phyloP scores from a whole-genome alignment of 306 rosid genomes.

The Parietaria judaica region DNA sequence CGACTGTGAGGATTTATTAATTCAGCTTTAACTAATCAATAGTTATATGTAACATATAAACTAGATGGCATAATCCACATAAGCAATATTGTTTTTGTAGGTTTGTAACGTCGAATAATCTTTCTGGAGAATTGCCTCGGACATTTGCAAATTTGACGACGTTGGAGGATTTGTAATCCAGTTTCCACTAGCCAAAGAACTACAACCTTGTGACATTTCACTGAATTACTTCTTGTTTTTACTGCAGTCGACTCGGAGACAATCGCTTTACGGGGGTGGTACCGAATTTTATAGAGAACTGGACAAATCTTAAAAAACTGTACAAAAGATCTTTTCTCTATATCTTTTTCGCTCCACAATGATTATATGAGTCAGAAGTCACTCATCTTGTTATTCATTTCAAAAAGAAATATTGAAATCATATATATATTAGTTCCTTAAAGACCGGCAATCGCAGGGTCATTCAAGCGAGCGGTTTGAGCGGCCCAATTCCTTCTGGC shows the following conservation, averaged over 20 bases:
- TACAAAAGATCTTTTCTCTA: constrained; percentile 17
- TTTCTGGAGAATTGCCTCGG: constrained; percentile 55
- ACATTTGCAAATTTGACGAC: constrained; percentile 39
- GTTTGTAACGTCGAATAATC: too few relatives aligned
- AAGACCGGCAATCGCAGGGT: constrained; percentile 24
- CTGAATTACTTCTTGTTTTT: background rate
- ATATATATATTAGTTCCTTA: constrained; percentile 5
- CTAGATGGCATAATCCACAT: too few relatives aligned
- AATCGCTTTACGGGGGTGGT: constrained; percentile 47
- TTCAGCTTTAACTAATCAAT: too few relatives aligned
- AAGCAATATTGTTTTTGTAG: too few relatives aligned
- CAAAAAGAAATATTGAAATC: too few relatives aligned
- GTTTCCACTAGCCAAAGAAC: background rate
- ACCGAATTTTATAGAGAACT: constrained; percentile 47
- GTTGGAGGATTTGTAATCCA: constrained; percentile 48
- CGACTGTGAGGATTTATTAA: too few relatives aligned
- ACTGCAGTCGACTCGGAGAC: constrained; percentile 58
- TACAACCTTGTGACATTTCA: background rate
- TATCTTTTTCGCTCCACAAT: background rate
- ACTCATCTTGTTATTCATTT: too few relatives aligned
- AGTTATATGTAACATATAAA: too few relatives aligned
- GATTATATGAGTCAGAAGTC: too few relatives aligned
- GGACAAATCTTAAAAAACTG: constrained; percentile 44
- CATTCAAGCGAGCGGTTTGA: constrained; percentile 68
- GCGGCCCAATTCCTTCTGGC: constrained; percentile 63